phyloP scores from a whole-genome alignment of 306 rosid species.

The Citrullus colocynthis region DNA sequence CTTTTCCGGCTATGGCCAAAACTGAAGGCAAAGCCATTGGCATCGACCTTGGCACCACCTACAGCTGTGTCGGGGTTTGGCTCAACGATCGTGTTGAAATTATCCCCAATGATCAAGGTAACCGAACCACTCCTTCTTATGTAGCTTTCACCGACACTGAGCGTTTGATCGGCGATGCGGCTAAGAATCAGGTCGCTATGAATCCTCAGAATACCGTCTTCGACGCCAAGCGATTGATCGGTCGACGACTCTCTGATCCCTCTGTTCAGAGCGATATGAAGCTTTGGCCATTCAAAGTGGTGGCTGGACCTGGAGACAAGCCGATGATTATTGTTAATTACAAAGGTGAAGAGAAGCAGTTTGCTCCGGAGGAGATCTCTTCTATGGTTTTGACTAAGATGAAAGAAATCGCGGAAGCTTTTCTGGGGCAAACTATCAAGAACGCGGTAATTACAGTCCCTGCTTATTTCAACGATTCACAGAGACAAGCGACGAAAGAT shows the following conservation, averaged over 20 bases:
- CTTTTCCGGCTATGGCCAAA: conserved; percentile 26
- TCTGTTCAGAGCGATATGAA: conserved; percentile 69
- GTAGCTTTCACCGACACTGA: conserved; percentile 90
- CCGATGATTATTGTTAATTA: conserved; percentile 58
- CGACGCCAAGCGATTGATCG: conserved; percentile 77
- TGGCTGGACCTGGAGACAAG: conserved; percentile 49
- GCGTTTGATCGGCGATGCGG: conserved; percentile 71
- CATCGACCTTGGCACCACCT: conserved; percentile 81
- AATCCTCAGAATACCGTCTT: conserved; percentile 73
- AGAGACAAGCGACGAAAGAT: conserved; percentile 77
- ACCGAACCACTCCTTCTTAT: conserved; percentile 76
- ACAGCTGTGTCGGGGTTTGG: conserved; percentile 86
- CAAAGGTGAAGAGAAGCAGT: conserved; percentile 61
- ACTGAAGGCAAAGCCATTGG: conserved; percentile 75
- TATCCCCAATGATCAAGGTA: conserved; percentile 80
- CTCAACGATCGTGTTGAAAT: conserved; percentile 74
- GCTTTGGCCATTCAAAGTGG: conserved; percentile 70
- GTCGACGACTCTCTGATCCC: conserved; percentile 42
- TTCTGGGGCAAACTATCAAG: conserved; percentile 37
- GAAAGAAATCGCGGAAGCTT: conserved; percentile 60
- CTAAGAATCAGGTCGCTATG: conserved; percentile 84
- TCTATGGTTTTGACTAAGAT: conserved; percentile 66
- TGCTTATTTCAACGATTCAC: conserved; percentile 79
- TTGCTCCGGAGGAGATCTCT: conserved; percentile 58
- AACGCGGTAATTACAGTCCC: conserved; percentile 75